Evolutionary conservation across 257 asterid species (phyloP), one percentile per base, ranked within the genome.

Genomic region (Datura wrightii): DNA sequence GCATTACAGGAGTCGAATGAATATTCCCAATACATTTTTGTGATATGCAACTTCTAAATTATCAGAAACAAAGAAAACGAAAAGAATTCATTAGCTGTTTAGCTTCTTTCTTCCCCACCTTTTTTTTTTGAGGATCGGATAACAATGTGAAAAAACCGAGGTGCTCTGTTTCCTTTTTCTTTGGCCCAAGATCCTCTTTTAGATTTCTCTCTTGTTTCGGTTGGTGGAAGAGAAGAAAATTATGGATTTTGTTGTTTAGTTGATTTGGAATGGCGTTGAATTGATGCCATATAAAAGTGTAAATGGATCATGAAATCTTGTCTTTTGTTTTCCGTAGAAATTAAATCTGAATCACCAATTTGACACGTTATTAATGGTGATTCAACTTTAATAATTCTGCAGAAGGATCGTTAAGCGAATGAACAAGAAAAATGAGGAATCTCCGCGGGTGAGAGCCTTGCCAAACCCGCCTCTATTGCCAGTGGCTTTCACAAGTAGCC

Each of bases 391-490:
- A 15, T 15, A 69, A 44, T 84, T 44, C 10, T 79, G 85, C 84
- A 88, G 89, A 74, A 72, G 36, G 46, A 59, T 60, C 37, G 66
- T 69, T 71, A 31, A 66, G 36, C 50, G 59, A 83, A 88, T 88
- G 93, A 88, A 65, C 36, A 37, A 60, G 84, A 66, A 70, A 74
- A 31, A 83, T 8, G 84, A 84, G 84, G 90, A 87, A 86, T 79
- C 62, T 44, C 37, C 76, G 41, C 66, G 67, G 42, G 89, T 83
- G 74, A 88, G 86, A 70, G 83, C 80, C 36, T 71, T 80, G 67
- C 97, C 94, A 65, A 19, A 85, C 60, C 96, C 98, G 54, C 98
- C 98, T 85, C 96, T 94, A 74, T 83, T 91, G 84, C 94, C 91
- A 3, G 18, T 53, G 63, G 85, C 58, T 80, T 41, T 80, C 63